Evolutionary conservation across 202 grass and related monocot species (phyloP), one percentile per base, ranked within the genome.

Genomic region (Alloteropsis angusta): DNA sequence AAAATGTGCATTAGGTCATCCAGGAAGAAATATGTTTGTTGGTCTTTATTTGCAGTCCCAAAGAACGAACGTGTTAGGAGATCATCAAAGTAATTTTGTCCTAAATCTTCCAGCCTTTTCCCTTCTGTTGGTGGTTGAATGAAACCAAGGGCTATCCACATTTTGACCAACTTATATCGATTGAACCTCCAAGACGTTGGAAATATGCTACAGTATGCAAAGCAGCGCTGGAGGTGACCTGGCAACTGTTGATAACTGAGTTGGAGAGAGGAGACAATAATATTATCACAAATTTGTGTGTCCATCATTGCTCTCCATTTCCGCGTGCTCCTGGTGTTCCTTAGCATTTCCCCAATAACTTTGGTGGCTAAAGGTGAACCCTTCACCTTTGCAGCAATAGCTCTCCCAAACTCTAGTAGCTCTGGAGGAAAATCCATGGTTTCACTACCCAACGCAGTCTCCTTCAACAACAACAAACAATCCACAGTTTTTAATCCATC

Each of bases 51-150:
- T 15, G 39, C 9, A 22, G 15, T 68, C 18, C 55, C 22, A 53
- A 92, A 84, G 71, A 92, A 92, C 13, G 80, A 86, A 9, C 72
- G 77, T 54, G 42, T 56, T 39, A 84, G 32, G 18, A 93, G 75
- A 78, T 81, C 34, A 64, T 82, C 60, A 9, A 93, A 72, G 66
- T 84, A 89, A 9, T 87, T 54, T 34, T 63, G 19, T 7, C 87
- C 87, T 34, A 84, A 59, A 37, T 84, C 87, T 47, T 84, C 77
- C 15, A 78, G 15, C 12, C 41, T 72, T 62, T 65, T 75, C 47
- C 36, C 57, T 63, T 64, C 43, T 12, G 5, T 15, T 39, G 42
- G 44, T 26, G 21, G 18, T 44, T 75, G 80, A 81, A 92, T 49
- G 14, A 92, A 85, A 52, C 68, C 53, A 0, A 83, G 50, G 34